Base-by-base conservation (phyloP, 495 filamentous ascomycete genomes). In the Cladorrhinum samala region DNA sequence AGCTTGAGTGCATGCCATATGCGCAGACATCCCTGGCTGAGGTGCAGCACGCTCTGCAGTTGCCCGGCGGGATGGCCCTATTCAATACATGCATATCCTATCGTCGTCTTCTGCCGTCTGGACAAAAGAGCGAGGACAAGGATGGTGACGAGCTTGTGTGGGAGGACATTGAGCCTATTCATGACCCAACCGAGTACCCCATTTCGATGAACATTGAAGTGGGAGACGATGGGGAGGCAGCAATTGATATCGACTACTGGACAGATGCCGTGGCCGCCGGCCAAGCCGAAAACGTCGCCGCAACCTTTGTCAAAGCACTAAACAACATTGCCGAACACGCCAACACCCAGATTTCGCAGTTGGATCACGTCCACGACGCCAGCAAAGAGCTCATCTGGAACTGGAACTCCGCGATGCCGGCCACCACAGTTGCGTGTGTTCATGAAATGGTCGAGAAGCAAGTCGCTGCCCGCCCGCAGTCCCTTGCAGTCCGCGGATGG, bases 221-320 rank as follows among this genome's bases (percentile, higher is more conserved):
- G 0, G 62, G 68, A 13, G 74, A 77, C 23, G 64, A 69, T 2
- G 61, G 67, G 3, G 40, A 38, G 0, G 76, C 72, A 8, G 59
- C 61, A 0, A 76, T 83, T 44, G 74, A 80, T 25, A 38, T 83
- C 4, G 79, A 81, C 51, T 81, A 80, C 61, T 83, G 80, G 80
- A 80, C 77, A 0, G 74, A 76, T 44, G 58, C 50, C 9, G 55
- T 66, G 17, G 50, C 60, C 16, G 33, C 45, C 27, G 36, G 16
- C 3, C 76, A 82, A 52, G 80, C 78, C n/a, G 43, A 55, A n/a
- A 75, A 77, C 52, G 72, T 83, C 13, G 68, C 70, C 1, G 73
- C 71, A 16, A 76, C 71, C 1, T 81, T 81, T 45, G 49, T 74
- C 8, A 67, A 73, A 2, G 74, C 61, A 9, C 54, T 80, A 20